Conservation (phyloP, 192 early-diverging fungal species). For the Rhizoclosmatium globosum region DNA sequence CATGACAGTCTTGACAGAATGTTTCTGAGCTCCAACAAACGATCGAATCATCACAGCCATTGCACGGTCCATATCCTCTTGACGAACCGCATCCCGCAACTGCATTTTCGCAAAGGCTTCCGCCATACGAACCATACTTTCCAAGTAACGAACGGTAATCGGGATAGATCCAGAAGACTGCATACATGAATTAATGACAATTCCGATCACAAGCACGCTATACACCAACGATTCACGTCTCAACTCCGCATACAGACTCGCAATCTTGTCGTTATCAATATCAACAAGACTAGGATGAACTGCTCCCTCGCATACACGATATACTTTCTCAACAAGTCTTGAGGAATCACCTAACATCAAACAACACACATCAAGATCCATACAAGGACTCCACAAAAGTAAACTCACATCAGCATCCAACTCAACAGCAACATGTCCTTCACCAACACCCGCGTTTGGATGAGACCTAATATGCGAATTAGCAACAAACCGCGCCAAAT, state of each 20-base stretch:
- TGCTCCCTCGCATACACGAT: constrained; percentile 86
- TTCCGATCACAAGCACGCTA: constrained; percentile 31
- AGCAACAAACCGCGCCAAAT: constrained; percentile 92
- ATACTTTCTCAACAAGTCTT: constrained; percentile 81
- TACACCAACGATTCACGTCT: constrained; percentile 80
- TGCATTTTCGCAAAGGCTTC: constrained; percentile 97
- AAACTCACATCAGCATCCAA: constrained; percentile 68
- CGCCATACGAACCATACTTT: constrained; percentile 82
- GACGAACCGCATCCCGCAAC: constrained; percentile 86
- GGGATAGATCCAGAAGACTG: constrained; percentile 58
- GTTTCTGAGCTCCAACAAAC: constrained; percentile 94
- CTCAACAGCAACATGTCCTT: constrained; percentile 49
- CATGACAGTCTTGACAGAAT: constrained; percentile 84
- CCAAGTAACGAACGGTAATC: constrained; percentile 87
- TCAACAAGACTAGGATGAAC: constrained; percentile 81
- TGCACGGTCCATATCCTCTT: constrained; percentile 93
- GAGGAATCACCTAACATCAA: constrained; percentile 73
- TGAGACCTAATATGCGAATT: constrained; percentile 92
- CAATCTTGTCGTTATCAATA: constrained; percentile 88
- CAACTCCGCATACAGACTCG: constrained; percentile 90
- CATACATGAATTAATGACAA: constrained; percentile 53
- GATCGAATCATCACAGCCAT: constrained; percentile 87
- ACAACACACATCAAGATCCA: constrained; percentile 27
- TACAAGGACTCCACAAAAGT: not conserved
- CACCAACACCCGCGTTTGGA: constrained; percentile 63